Percentiles rank a stretch among this genome's conserved stretches.
phyloP scores from a whole-genome alignment of 805 yeast genomes.

The Yarrowia keelungensis region DNA sequence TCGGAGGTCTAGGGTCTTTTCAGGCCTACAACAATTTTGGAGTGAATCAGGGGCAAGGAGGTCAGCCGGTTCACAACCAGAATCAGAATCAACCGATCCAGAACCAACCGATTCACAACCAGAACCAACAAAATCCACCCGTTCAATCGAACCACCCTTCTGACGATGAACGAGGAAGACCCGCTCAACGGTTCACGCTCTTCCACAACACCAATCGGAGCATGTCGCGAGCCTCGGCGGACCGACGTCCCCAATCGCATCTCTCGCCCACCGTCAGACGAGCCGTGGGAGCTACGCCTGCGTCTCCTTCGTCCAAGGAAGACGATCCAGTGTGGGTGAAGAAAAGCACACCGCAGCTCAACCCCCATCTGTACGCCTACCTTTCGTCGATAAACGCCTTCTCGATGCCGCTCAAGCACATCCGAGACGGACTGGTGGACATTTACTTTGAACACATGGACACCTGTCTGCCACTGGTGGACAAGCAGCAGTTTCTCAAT shows the following conservation, averaged over 20 bases:
- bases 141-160: background rate
- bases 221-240: constrained; percentile 15
- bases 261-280: constrained; percentile 34
- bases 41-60: background rate
- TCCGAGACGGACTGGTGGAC: constrained; percentile 50
- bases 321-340: constrained; percentile 49
- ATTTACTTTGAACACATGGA: constrained; percentile 54
- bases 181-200: constrained; percentile 22
- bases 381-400: constrained; percentile 53
- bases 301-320: constrained; percentile 12
- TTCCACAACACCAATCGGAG: constrained; percentile 22
- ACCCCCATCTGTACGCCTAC: constrained; percentile 49
- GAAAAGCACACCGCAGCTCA: constrained; percentile 47
- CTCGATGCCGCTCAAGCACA: constrained; percentile 49
- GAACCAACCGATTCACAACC: no score
- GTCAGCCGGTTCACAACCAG: background rate
- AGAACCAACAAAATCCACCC: no score
- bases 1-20: constrained; percentile 14
- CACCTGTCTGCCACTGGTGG: constrained; percentile 54
- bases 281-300: constrained; percentile 11
- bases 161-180: constrained; percentile 20
- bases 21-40: constrained; percentile 18
- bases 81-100: background rate
- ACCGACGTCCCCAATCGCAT: constrained; percentile 20
- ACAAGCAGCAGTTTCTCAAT: constrained; percentile 53